Percentiles rank a stretch among this genome's conserved stretches.
Conservation (phyloP, 148 eudicot species). For the Oxyria digyna region DNA sequence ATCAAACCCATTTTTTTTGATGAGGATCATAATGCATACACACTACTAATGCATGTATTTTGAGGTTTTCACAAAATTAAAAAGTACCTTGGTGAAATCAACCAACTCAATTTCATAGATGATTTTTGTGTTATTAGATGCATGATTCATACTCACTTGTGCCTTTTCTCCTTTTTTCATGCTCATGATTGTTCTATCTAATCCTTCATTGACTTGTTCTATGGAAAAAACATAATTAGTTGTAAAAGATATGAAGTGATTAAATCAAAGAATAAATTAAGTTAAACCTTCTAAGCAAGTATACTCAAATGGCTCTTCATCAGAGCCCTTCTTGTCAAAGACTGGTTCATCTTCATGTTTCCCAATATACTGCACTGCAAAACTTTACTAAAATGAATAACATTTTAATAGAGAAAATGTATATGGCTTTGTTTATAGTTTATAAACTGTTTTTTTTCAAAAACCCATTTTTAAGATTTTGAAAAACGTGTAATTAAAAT, state of each 20-base stretch:
- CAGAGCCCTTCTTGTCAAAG: slow-evolving; percentile 24
- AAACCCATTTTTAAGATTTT: no score
- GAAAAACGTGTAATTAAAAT: no score
- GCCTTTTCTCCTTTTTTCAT: slow-evolving; percentile 35
- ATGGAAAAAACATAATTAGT: background rate
- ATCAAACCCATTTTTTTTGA: background rate
- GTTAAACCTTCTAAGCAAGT: slow-evolving; percentile 24
- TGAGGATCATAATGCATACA: background rate
- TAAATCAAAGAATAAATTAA: background rate
- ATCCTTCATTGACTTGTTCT: slow-evolving; percentile 25
- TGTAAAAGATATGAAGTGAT: background rate
- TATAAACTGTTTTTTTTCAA: no score
- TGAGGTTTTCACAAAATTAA: background rate
- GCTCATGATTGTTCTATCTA: slow-evolving; percentile 27
- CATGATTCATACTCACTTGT: slow-evolving; percentile 14
- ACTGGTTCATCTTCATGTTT: slow-evolving; percentile 23
- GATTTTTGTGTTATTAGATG: slow-evolving; percentile 7
- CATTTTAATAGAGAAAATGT: background rate
- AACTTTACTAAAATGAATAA: background rate
- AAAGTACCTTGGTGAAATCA: slow-evolving; percentile 26
- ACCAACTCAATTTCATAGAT: slow-evolving; percentile 23
- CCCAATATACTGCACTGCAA: slow-evolving; percentile 23
- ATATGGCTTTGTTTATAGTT: no score
- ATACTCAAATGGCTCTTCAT: slow-evolving; percentile 33
- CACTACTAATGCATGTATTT: no score